These are phyloP conservation scores for Acacia pycnantha DNA, from an alignment of 331 rosid genomes.

Conservation along the genomic window DNA sequence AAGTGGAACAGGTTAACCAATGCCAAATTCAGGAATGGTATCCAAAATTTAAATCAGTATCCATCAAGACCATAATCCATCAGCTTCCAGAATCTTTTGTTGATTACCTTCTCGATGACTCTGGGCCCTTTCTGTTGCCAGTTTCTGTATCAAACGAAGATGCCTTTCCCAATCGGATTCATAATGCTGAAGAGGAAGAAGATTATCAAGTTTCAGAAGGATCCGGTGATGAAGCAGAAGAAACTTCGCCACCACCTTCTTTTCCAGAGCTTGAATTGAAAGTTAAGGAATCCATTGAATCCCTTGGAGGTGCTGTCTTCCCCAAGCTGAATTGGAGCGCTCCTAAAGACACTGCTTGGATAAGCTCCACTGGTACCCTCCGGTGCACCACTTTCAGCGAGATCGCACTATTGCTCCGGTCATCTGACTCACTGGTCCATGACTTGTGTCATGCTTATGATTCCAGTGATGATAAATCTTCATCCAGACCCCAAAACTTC, in stretches of 20 bases:
- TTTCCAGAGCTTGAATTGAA: constrained; percentile 76
- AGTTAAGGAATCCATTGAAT: constrained; percentile 60
- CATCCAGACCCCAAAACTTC: constrained; percentile 52
- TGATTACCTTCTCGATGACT: constrained; percentile 68
- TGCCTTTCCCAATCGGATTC: constrained; percentile 77
- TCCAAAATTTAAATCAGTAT: constrained; percentile 57
- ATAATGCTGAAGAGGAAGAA: constrained; percentile 56
- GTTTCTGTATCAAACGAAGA: constrained; percentile 66
- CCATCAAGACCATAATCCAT: constrained; percentile 65
- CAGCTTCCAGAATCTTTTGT: constrained; percentile 71
- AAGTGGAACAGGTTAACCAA: constrained; percentile 59
- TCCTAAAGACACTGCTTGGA: constrained; percentile 86
- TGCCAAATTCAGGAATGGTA: constrained; percentile 87
- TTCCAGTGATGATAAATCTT: constrained; percentile 57
- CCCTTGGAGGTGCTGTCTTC: constrained; percentile 76
- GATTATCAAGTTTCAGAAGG: constrained; percentile 72
- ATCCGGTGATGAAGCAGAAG: constrained; percentile 60
- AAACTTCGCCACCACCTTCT: constrained; percentile 49
- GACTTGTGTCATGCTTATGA: constrained; percentile 87
- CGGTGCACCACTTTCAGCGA: constrained; percentile 66
- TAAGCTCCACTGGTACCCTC: constrained; percentile 57
- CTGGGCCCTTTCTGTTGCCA: constrained; percentile 72
- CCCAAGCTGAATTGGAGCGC: constrained; percentile 94
- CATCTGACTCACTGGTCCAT: constrained; percentile 77
- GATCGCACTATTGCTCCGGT: constrained; percentile 63